phyloP scores from a whole-genome alignment of 345 rosid species.

The Populus davidiana region DNA sequence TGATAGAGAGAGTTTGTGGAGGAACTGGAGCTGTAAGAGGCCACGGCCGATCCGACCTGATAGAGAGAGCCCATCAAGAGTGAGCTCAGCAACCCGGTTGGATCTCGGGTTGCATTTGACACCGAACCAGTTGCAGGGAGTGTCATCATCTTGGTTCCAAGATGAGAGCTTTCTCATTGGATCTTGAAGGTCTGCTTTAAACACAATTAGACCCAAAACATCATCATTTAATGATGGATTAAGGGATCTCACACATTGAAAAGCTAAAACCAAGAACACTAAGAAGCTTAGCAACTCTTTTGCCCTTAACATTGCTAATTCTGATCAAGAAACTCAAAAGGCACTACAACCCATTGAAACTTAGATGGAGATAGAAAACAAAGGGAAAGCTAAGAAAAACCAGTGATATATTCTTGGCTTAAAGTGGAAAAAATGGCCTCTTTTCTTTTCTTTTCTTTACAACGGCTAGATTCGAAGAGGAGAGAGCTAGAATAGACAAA shows the following conservation, averaged over 20 bases:
- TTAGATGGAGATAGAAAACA: background rate
- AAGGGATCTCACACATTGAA: constrained; percentile 17
- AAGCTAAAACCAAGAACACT: constrained; percentile 4
- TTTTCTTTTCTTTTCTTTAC: background rate
- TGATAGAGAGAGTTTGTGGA: constrained; percentile 36
- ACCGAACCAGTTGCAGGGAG: constrained; percentile 28
- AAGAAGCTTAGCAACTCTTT: background rate
- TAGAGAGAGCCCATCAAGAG: constrained; percentile 29
- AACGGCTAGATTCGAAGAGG: constrained; percentile 8
- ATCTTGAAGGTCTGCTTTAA: constrained; percentile 35
- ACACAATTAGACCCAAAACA: constrained; percentile 29
- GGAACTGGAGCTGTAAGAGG: constrained; percentile 25
- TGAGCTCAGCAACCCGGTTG: constrained; percentile 29
- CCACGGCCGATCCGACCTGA: constrained; percentile 31
- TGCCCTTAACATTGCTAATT: constrained; percentile 6
- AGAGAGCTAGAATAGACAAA: background rate
- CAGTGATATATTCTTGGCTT: background rate
- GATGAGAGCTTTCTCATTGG: constrained; percentile 27
- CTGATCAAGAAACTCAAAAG: background rate
- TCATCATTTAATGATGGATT: constrained; percentile 30
- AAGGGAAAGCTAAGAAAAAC: background rate
- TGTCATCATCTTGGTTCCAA: constrained; percentile 32
- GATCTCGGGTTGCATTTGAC: constrained; percentile 32
- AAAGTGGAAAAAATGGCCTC: background rate
- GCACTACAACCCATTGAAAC: constrained; percentile 6